Base-by-base conservation (phyloP, 768 basidiomycete species). In the Hygrophorus pudorinus region DNA sequence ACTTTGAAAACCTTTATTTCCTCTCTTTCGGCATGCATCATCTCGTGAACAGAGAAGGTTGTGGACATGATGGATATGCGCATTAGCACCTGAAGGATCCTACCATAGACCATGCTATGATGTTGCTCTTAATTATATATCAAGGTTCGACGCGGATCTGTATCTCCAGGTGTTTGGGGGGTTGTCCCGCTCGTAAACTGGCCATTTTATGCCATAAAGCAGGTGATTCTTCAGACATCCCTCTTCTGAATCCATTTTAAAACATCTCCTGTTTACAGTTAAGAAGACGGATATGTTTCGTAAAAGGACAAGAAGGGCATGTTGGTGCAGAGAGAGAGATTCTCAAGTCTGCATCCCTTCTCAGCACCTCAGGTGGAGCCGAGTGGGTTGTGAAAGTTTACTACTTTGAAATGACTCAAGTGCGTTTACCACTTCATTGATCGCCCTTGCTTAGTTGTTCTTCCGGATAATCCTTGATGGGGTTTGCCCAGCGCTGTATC, bases 231-330 rank as follows among this genome's bases (percentile, higher is more conserved):
- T 14, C 17, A 11, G 30, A 13, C 8, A 36, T 38, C 39, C 18
- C 34, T 33, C 31, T 34, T n/a, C n/a, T n/a, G n/a, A n/a, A n/a
- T n/a, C n/a, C n/a, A n/a, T n/a, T n/a, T n/a, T n/a, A n/a, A 41
- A 43, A 55, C 56, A 42, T 59, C 48, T 53, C n/a, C n/a, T n/a
- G n/a, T n/a, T n/a, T n/a, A n/a, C 57, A 87, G 85, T 68, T 88
- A 59, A 78, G 87, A 51, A 89, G 67, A 77, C 77, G 49, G 89
- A 92, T 63, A 92, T 94, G 90, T 73, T 94, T 57, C 82, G 88
- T 43, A 93, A 92, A n/a, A 69, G 89, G 91, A 17, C 94, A 97
- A 63, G 94, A 97, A 65, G 94, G 92, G 1, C 94, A 97, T 63
- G 86, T 96, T 58, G 81, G 91, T 42, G 94, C 93, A 33, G 92